These are phyloP conservation scores for Suillus lakei DNA, from an alignment of 768 basidiomycete species.

Conservation along the genomic window DNA sequence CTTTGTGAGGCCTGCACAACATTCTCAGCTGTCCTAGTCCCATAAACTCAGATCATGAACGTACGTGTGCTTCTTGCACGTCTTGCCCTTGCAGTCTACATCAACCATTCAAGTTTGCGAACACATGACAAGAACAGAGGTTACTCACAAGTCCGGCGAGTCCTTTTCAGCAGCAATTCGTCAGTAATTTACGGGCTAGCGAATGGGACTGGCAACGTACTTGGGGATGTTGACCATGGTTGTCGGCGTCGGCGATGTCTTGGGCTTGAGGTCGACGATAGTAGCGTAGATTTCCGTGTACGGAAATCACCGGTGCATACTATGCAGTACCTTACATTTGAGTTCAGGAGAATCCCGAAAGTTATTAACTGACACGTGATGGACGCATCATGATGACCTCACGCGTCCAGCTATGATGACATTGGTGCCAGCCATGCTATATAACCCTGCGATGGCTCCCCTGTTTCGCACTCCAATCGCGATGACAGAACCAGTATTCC, in stretches of 20 bases:
- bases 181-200: slow-evolving; percentile 15
- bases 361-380: not conserved
- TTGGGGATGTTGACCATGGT: slow-evolving; percentile 95
- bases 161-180: slow-evolving; percentile 50
- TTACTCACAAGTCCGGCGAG: slow-evolving; percentile 92
- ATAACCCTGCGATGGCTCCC: not conserved
- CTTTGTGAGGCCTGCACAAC: slow-evolving; percentile 87
- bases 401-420: not conserved
- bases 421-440: not conserved
- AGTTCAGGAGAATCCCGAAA: slow-evolving; percentile 17
- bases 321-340: slow-evolving; percentile 25
- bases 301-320: slow-evolving; percentile 37
- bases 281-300: slow-evolving; percentile 14
- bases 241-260: slow-evolving; percentile 34
- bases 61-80: slow-evolving; percentile 97
- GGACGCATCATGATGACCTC: slow-evolving; percentile 1
- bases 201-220: slow-evolving; percentile 49
- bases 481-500: slow-evolving; percentile 22
- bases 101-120: not conserved
- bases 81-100: slow-evolving; percentile 92
- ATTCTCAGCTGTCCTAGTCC: not conserved
- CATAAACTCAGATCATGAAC: slow-evolving; percentile 32
- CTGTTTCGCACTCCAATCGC: not conserved
- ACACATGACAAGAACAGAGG: slow-evolving; percentile 10
- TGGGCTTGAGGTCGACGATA: slow-evolving; percentile 14